phyloP scores from a whole-genome alignment of 2,329 filamentous ascomycete genomes.

The Didymella sp. region DNA sequence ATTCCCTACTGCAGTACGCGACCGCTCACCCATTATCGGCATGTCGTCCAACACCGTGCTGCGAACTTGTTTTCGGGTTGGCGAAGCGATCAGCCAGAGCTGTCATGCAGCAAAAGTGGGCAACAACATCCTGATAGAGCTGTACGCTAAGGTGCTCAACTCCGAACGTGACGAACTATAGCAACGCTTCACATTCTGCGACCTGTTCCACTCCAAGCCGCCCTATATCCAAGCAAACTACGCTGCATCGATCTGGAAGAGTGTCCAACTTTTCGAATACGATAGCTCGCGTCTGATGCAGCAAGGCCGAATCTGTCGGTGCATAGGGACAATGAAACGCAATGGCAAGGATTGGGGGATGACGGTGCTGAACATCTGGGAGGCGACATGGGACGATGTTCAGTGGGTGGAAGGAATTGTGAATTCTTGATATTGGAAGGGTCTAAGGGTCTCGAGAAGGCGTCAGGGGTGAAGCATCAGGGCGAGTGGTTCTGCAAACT shows the following conservation, averaged over 20 bases:
- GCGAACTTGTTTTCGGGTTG: slow-evolving; percentile 69
- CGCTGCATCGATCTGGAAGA: slow-evolving; percentile 54
- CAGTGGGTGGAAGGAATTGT: slow-evolving; percentile 57
- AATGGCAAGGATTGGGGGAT: slow-evolving; percentile 54
- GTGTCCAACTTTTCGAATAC: slow-evolving; percentile 54
- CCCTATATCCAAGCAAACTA: slow-evolving; percentile 61
- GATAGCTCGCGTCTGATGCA: slow-evolving; percentile 56
- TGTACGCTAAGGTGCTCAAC: slow-evolving; percentile 67
- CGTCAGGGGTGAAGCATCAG: slow-evolving; percentile 5
- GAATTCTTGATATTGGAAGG: slow-evolving; percentile 22
- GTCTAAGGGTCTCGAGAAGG: background rate
- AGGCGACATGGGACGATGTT: slow-evolving; percentile 63
- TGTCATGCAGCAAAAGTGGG: slow-evolving; percentile 56
- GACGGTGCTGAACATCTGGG: slow-evolving; percentile 59
- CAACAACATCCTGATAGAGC: slow-evolving; percentile 62
- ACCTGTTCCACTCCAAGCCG: slow-evolving; percentile 65
- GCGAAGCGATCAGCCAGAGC: slow-evolving; percentile 64
- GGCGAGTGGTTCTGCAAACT: background rate
- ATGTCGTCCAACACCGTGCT: slow-evolving; percentile 57
- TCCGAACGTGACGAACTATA: slow-evolving; percentile 63
- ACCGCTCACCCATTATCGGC: slow-evolving; percentile 63
- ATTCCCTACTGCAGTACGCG: slow-evolving; percentile 59
- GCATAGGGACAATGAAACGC: slow-evolving; percentile 58
- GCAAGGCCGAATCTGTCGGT: slow-evolving; percentile 54
- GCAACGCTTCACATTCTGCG: slow-evolving; percentile 70